Percentiles rank a stretch among this genome's conserved stretches.
Evolutionary conservation across 169 alveolate genomes (phyloP).

Genomic region (Plasmodium chabaudi): DNA sequence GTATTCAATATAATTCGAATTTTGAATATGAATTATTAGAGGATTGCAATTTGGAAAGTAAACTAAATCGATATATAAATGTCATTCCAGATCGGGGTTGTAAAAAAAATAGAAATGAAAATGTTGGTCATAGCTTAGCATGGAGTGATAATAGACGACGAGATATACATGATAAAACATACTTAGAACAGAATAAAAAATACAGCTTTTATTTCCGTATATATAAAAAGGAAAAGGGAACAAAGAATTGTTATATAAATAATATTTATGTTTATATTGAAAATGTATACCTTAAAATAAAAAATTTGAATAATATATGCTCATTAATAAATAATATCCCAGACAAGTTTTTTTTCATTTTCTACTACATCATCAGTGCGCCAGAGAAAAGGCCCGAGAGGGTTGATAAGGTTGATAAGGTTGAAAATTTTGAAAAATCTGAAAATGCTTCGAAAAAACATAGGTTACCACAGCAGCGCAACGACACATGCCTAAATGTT

Average conservation of each 20-base stretch:
- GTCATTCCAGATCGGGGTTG: neutral
- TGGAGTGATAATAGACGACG: neutral
- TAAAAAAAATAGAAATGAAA: neutral
- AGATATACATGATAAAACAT: too few relatives aligned
- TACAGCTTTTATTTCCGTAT: too few relatives aligned
- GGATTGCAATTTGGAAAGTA: neutral
- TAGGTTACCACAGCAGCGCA: neutral
- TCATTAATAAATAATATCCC: neutral
- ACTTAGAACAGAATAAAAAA: too few relatives aligned
- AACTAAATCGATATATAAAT: neutral
- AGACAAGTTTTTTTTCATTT: neutral
- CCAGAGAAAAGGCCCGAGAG: too few relatives aligned
- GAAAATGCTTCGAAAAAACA: neutral
- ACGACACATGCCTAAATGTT: neutral
- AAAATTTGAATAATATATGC: neutral
- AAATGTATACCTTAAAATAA: neutral
- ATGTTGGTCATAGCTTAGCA: neutral
- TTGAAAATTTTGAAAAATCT: neutral
- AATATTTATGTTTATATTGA: neutral
- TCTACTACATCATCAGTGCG: neutral
- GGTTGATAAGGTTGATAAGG: too few relatives aligned
- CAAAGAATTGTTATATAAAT: neutral
- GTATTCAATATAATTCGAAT: neutral
- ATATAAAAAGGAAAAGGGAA: too few relatives aligned
- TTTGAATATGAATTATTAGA: neutral